These are phyloP conservation scores for Bromus sterilis DNA, from an alignment of 176 grass and related monocot species.

Conservation along the genomic window DNA sequence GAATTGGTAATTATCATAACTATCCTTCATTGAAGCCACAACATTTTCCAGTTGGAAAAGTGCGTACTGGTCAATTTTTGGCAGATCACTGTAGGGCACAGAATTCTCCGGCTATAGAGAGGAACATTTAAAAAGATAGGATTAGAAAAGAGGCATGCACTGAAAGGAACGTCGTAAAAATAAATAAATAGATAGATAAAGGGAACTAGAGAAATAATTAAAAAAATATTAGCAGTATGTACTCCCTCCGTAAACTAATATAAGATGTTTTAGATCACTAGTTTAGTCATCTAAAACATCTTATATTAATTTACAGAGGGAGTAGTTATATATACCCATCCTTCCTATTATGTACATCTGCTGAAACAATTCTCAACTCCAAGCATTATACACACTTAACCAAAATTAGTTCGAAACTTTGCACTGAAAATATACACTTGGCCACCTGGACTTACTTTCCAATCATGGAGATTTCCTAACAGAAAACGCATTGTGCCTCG, in stretches of 20 bases:
- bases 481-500: slow-evolving; percentile 92
- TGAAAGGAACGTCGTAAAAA: background rate
- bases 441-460: slow-evolving; percentile 57
- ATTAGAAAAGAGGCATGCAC: slow-evolving; percentile 4
- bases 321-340: background rate
- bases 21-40: slow-evolving; percentile 67
- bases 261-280: no score
- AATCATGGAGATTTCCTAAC: slow-evolving; percentile 96
- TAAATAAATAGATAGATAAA: background rate
- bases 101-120: slow-evolving; percentile 49
- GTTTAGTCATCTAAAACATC: no score
- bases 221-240: background rate
- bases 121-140: slow-evolving; percentile 14
- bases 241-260: no score
- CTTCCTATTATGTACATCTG: slow-evolving; percentile 2
- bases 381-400: slow-evolving; percentile 5
- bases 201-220: background rate
- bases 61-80: slow-evolving; percentile 88
- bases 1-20: slow-evolving; percentile 86
- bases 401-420: background rate
- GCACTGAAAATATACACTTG: background rate
- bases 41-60: slow-evolving; percentile 93
- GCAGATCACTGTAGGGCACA: slow-evolving; percentile 63
- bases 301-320: no score
- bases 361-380: background rate